These are phyloP conservation scores for Trichothecium roseum DNA, from an alignment of 2,329 filamentous ascomycete genomes.

Conservation along the genomic window DNA sequence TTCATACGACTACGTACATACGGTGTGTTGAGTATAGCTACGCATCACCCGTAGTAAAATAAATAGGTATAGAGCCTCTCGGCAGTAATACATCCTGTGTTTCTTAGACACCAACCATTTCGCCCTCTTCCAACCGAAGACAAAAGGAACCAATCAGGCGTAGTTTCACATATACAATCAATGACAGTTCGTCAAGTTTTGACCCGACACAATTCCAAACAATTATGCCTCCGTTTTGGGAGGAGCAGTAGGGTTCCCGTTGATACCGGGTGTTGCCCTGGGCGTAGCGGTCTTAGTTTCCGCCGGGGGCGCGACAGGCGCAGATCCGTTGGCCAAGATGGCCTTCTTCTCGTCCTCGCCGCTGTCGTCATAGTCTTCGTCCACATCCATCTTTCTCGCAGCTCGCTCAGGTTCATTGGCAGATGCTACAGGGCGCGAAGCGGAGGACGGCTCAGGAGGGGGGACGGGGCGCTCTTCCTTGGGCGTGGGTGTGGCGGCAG, in stretches of 20 bases:
- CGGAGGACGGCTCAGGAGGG: conserved; percentile 24
- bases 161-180: too few species aligned
- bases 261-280: conserved; percentile 31
- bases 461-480: conserved; percentile 51
- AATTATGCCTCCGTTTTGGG: conserved; percentile 34
- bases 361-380: conserved; percentile 95
- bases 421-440: conserved; percentile 25
- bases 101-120: too few species aligned
- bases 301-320: conserved; percentile 34
- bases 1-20: too few species aligned
- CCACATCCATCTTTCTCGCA: conserved; percentile 89
- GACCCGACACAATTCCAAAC: not conserved
- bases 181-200: not conserved
- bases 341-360: conserved; percentile 72
- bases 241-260: conserved; percentile 27
- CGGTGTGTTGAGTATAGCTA: too few species aligned
- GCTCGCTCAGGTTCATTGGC: conserved; percentile 64
- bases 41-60: too few species aligned
- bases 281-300: conserved; percentile 42
- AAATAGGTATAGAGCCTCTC: too few species aligned
- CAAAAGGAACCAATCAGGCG: conserved; percentile 1
- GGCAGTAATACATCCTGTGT: too few species aligned
- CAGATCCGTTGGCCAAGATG: conserved; percentile 30
- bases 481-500: conserved; percentile 12
- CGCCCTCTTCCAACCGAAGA: not conserved